Evolutionary conservation across 2,329 filamentous ascomycete species (phyloP).

Genomic region (Pseudogymnoascus sp.): DNA sequence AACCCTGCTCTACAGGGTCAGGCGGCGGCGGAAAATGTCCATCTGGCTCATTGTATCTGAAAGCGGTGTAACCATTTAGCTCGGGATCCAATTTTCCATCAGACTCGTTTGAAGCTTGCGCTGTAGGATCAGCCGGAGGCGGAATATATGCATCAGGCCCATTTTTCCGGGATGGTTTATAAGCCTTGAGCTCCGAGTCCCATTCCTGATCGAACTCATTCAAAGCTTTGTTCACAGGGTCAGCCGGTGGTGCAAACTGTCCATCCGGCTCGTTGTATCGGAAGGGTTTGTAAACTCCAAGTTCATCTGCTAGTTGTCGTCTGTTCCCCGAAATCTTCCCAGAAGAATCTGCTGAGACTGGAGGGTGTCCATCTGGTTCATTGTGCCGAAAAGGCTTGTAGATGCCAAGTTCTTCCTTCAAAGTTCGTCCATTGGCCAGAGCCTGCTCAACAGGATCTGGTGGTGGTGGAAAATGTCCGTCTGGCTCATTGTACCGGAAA

Average conservation of each 20-base stretch:
- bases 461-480: slow-evolving; percentile 29
- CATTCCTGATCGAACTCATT: slow-evolving; percentile 32
- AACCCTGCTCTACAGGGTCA: not conserved
- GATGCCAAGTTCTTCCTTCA: slow-evolving; percentile 18
- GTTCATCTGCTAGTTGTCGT: not conserved
- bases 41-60: slow-evolving; percentile 29
- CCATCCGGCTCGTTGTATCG: slow-evolving; percentile 34
- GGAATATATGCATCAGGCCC: slow-evolving; percentile 34
- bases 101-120: slow-evolving; percentile 28
- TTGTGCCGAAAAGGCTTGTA: slow-evolving; percentile 32
- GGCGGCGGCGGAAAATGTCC: slow-evolving; percentile 27
- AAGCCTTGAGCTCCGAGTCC: not conserved
- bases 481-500: slow-evolving; percentile 24
- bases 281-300: slow-evolving; percentile 31
- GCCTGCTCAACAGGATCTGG: slow-evolving; percentile 29
- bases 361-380: slow-evolving; percentile 33
- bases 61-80: slow-evolving; percentile 27
- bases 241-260: slow-evolving; percentile 22
- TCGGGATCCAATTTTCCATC: not conserved
- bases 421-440: slow-evolving; percentile 22
- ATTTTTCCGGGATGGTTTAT: slow-evolving; percentile 27
- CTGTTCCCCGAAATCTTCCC: slow-evolving; percentile 29
- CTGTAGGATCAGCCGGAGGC: slow-evolving; percentile 25
- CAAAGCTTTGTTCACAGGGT: slow-evolving; percentile 31
- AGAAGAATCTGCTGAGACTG: slow-evolving; percentile 22